phyloP scores from a whole-genome alignment of 148 eudicot genomes.

The Simmondsia chinensis region DNA sequence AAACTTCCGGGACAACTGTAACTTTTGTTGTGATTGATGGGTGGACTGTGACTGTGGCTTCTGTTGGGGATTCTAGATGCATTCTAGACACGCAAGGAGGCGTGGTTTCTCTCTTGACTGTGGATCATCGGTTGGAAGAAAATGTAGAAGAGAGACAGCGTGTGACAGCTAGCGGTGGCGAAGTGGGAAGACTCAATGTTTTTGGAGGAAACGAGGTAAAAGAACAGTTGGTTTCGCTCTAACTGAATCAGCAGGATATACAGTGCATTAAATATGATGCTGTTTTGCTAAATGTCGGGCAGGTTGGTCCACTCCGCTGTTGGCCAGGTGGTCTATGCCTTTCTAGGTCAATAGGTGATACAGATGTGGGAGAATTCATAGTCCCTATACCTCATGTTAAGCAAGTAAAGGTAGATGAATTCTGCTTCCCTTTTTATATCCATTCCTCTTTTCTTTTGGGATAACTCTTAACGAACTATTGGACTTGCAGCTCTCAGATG shows the following conservation, averaged over 20 bases:
- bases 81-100: slow-evolving; percentile 92
- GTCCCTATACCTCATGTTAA: slow-evolving; percentile 98
- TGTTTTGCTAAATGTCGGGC: slow-evolving; percentile 1
- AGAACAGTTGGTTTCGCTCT: slow-evolving; percentile 1
- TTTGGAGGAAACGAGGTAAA: slow-evolving; percentile 85
- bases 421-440: neutral
- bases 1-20: slow-evolving; percentile 93
- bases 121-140: slow-evolving; percentile 93
- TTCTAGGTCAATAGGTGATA: slow-evolving; percentile 95
- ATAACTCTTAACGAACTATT: slow-evolving; percentile 1
- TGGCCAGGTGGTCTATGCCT: slow-evolving; percentile 99
- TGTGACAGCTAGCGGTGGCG: slow-evolving; percentile 96
- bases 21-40: slow-evolving; percentile 97
- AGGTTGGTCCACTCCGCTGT: slow-evolving; percentile 98
- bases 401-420: slow-evolving; percentile 83
- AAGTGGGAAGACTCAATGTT: slow-evolving; percentile 88
- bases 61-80: slow-evolving; percentile 98
- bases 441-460: neutral
- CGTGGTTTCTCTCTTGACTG: slow-evolving; percentile 78
- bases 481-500: slow-evolving; percentile 64
- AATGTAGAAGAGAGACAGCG: slow-evolving; percentile 91
- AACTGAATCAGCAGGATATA: too few species aligned
- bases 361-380: slow-evolving; percentile 96
- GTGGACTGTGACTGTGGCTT: slow-evolving; percentile 98
- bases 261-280: neutral